Base-by-base conservation (phyloP, 495 filamentous ascomycete species). In the Neurospora hispaniola region DNA sequence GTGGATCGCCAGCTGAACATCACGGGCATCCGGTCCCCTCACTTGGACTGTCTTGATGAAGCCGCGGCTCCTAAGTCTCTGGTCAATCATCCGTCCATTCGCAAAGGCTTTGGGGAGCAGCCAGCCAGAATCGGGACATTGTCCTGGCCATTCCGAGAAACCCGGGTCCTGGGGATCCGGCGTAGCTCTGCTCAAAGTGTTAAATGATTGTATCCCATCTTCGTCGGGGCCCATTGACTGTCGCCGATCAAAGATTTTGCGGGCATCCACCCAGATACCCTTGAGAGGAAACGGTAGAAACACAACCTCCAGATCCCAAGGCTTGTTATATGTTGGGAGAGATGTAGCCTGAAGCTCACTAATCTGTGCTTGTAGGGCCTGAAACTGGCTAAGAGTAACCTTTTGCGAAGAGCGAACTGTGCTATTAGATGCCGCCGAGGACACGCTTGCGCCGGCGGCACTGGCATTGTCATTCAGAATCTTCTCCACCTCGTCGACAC, bases 301-400 rank as follows among this genome's bases (percentile, higher is more conserved):
- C 20, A 92, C 84, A 23, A 92, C 89, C 75, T 92, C 90, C 35
- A 92, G 78, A 74, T 90, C 85, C 89, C 89, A 91, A 6, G 90
- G 90, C n/a, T 85, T 82, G 23, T 79, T 79, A 69, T 80, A 82
- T 0, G 89, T 86, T 11, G 90, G 89, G 38, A 86, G 76, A 12
- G 87, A 84, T 43, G 83, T 80, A 18, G 84, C 81, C 74, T 90
- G 88, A 5, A 91, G 83, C 73, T 86, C 81, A 72, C 78, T 81
- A 39, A 92, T 78, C 59, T 89, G 85, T 1, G 85, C 82, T 73
- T 89, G 87, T 0, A 92, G 78, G 42, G 78, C 80, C 75, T 88
- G 85, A 14, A 92, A 76, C 62, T 87, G 82, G 69, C 80, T 83
- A 27, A 87, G 77, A 73, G 88, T 86, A 4, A 80, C 78, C 11